These are phyloP conservation scores for Rhododendron ferrugineum DNA, from an alignment of 148 eudicot species.

Conservation along the genomic window DNA sequence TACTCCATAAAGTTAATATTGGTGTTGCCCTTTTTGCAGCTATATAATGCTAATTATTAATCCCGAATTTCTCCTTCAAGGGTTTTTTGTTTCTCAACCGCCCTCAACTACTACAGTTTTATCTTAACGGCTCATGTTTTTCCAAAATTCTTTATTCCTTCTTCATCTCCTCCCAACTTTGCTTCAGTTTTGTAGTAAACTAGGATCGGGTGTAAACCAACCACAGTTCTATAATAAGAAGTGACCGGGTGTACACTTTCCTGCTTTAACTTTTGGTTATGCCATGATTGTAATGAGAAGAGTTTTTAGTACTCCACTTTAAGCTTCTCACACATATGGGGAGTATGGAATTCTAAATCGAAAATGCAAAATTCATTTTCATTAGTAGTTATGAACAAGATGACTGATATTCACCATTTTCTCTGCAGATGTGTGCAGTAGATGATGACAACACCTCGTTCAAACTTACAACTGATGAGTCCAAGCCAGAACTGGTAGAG, in stretches of 20 bases:
- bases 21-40: background rate
- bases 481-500: slow-evolving; percentile 1
- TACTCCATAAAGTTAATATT: background rate
- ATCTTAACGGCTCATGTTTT: background rate
- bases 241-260: background rate
- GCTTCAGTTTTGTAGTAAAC: background rate
- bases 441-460: slow-evolving; percentile 14
- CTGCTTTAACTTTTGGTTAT: background rate
- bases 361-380: background rate
- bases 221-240: no score
- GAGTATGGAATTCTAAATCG: background rate
- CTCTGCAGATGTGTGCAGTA: slow-evolving; percentile 16
- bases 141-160: background rate
- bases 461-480: background rate
- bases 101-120: background rate
- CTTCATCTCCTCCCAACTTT: background rate
- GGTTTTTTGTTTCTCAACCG: background rate
- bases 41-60: background rate
- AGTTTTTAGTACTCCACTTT: background rate
- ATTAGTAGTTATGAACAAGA: background rate
- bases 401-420: slow-evolving; percentile 5
- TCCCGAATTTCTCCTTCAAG: background rate
- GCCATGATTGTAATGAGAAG: background rate
- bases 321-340: background rate
- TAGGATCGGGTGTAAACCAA: no score